phyloP scores from a whole-genome alignment of 176 grass and related monocot genomes.

The Rhipidocladum racemiflorum region DNA sequence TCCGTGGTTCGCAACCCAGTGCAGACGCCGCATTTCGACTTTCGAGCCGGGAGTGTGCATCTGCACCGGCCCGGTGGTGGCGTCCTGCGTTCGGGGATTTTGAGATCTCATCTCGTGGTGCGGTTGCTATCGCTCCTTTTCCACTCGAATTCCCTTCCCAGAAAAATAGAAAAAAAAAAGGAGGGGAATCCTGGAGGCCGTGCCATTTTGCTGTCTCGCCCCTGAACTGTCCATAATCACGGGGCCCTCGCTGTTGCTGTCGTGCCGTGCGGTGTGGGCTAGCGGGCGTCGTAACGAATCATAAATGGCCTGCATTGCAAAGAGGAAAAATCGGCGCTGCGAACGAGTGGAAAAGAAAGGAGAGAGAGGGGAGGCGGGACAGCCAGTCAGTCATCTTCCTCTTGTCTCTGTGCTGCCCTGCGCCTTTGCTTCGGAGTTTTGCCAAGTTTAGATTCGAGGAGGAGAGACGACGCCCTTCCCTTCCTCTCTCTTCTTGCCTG shows the following conservation, averaged over 20 bases:
- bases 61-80: background rate
- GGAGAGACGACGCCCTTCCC: background rate
- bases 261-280: slow-evolving; percentile 9
- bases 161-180: background rate
- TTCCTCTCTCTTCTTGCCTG: background rate
- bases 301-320: slow-evolving; percentile 21
- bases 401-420: slow-evolving; percentile 33
- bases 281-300: slow-evolving; percentile 20
- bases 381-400: slow-evolving; percentile 31
- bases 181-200: background rate
- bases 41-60: background rate
- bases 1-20: background rate
- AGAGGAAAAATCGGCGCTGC: background rate
- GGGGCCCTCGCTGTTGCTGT: slow-evolving; percentile 12
- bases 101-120: slow-evolving; percentile 41
- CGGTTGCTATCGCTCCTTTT: slow-evolving; percentile 27
- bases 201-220: slow-evolving; percentile 12
- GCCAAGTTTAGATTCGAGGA: slow-evolving; percentile 43
- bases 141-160: background rate
- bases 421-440: slow-evolving; percentile 37
- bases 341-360: background rate
- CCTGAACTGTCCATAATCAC: slow-evolving; percentile 18
- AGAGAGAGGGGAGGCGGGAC: background rate
- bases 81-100: background rate
- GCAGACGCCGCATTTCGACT: background rate